Base-by-base conservation (phyloP, 805 yeast genomes). In the Ogataea dorogensis region DNA sequence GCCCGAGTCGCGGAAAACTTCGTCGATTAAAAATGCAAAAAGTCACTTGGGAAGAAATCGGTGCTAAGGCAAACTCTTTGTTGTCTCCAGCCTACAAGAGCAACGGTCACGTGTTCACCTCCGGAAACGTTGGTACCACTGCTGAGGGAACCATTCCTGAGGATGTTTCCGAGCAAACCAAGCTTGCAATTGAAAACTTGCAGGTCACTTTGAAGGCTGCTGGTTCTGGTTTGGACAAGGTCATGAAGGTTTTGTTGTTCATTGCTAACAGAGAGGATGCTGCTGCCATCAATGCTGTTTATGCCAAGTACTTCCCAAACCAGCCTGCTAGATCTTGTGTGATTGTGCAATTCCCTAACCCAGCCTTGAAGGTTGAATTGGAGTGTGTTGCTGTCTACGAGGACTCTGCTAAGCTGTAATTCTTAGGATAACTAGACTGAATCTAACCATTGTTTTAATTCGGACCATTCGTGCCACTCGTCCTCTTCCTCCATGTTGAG, bases 241-340 rank as follows among this genome's bases (percentile, higher is more conserved):
- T 70, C 6, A 50, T 74, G 48, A 76, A 76, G 53, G 77, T 73
- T 0, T 52, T 72, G 34, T 59, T 73, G 42, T 73, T 75, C 51
- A 65, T 76, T 33, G 57, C 64, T 17, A 64, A 73, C 44, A 61
- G 66, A 17, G 53, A 59, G 19, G 66, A 71, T 45, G 67, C 70
- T 12, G 51, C 64, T 5, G 54, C 48, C 17, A 63, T 75, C 46
- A 75, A 75, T 56, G 50, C 61, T 29, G 63, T 74, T 26, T 76
- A 75, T 51, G 60, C 58, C 12, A 62, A 67, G 43, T 61, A 64
- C 50, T 70, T 76, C 60, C 64, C 67, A 2, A 59, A 63, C 28
- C 61, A 64, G 44, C 81, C 81, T 13, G 76, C 77, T 6, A 67
- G 81, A 62, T 66, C 73, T 30, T 71, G 77, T 51, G 62, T 75